Conservation (phyloP, 345 rosid genomes). For the Crucihimalaya himalaica region DNA sequence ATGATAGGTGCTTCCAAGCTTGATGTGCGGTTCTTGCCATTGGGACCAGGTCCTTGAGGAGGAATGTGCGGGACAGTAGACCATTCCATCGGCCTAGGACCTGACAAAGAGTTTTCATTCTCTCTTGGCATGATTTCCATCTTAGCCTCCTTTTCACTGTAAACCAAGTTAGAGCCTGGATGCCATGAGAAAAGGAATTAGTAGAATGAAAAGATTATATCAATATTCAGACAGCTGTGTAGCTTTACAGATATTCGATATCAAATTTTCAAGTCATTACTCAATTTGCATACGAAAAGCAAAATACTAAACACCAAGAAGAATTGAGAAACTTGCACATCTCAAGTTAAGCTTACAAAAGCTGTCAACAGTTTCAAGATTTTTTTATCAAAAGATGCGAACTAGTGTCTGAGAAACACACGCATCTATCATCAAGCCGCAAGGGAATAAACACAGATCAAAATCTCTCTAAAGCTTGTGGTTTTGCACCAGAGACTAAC, state of each 20-base stretch:
- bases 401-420: not conserved
- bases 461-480: conserved; percentile 14
- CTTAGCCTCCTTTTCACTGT: conserved; percentile 25
- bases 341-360: not conserved
- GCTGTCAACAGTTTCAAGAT: not conserved
- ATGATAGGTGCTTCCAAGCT: conserved; percentile 93
- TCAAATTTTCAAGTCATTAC: not conserved
- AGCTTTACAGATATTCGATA: not conserved
- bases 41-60: conserved; percentile 54
- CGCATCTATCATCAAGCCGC: not conserved
- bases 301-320: not conserved
- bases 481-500: not conserved
- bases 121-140: conserved; percentile 65
- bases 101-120: conserved; percentile 63
- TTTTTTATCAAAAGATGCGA: not conserved
- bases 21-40: conserved; percentile 62
- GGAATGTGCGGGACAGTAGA: conserved; percentile 61
- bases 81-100: conserved; percentile 95
- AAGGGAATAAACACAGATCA: not conserved
- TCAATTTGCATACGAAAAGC: not conserved
- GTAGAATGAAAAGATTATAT: not conserved
- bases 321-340: not conserved
- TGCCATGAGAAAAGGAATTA: not conserved
- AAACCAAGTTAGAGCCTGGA: not conserved
- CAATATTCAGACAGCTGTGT: not conserved